Evolutionary conservation across 805 yeast genomes (phyloP).

Genomic region (Ogataea paradorogensis): DNA sequence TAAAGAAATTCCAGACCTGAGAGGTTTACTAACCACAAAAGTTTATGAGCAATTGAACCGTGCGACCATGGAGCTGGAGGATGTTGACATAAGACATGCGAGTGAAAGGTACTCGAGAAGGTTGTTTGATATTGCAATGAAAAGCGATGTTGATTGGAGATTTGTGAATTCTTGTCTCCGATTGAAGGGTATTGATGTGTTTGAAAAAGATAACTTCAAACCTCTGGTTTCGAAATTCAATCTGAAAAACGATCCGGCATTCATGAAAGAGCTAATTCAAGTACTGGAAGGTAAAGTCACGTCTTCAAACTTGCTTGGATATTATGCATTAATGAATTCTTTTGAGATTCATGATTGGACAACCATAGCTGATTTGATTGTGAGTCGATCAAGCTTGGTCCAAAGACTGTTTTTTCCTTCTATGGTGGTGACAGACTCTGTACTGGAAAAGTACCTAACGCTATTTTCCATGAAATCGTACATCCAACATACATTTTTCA

Average conservation of each 20-base stretch:
- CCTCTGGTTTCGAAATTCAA: constrained; percentile 3
- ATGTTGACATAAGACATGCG: constrained; percentile 4
- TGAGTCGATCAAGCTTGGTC: neutral
- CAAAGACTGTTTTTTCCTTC: neutral
- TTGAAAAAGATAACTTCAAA: constrained; percentile 3
- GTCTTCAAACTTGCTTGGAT: constrained; percentile 2
- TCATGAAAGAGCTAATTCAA: constrained; percentile 6
- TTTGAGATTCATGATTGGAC: constrained; percentile 12
- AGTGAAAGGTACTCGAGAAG: constrained; percentile 10
- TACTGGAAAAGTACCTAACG: constrained; percentile 5
- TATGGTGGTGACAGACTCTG: neutral
- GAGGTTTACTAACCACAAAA: constrained; percentile 15
- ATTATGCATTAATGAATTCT: constrained; percentile 2
- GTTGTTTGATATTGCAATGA: neutral
- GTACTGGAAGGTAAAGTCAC: constrained; percentile 2
- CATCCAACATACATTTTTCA: constrained; percentile 34
- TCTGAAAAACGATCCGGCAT: constrained; percentile 2
- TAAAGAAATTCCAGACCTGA: constrained; percentile 11
- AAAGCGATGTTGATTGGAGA: constrained; percentile 12
- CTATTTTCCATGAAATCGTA: constrained; percentile 26
- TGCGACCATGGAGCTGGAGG: constrained; percentile 7
- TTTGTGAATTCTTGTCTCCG: constrained; percentile 9
- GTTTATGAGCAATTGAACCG: constrained; percentile 17
- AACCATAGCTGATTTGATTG: neutral
- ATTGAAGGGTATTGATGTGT: constrained; percentile 2